phyloP scores from a whole-genome alignment of 345 rosid genomes.

The Theobroma cacao region DNA sequence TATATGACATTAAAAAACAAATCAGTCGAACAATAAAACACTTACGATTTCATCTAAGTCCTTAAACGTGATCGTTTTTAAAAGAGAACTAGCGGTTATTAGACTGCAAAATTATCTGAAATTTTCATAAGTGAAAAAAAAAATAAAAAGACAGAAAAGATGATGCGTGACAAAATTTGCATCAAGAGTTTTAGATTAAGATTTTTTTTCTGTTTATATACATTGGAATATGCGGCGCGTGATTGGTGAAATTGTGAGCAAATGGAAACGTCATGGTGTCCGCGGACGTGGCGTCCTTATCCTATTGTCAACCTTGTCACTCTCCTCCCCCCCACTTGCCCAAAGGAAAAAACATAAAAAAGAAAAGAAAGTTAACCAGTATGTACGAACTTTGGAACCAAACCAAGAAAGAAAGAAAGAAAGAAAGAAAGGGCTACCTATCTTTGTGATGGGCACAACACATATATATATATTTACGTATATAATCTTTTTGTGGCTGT shows the following conservation, averaged over 20 bases:
- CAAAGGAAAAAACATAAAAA: neutral
- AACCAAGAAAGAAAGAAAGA: no score
- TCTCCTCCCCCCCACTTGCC: neutral
- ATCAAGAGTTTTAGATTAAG: neutral
- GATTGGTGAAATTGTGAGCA: neutral
- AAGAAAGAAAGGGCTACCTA: no score
- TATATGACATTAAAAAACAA: no score
- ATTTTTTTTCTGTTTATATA: neutral
- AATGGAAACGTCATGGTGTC: constrained; percentile 15
- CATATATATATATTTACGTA: neutral
- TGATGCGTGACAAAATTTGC: neutral
- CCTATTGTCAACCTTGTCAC: constrained; percentile 13
- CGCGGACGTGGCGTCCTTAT: constrained; percentile 36
- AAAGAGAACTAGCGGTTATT: no score
- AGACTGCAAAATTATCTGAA: neutral
- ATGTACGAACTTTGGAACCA: neutral
- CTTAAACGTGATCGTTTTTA: no score
- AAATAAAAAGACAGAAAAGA: neutral
- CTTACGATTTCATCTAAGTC: no score
- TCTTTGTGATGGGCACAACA: neutral
- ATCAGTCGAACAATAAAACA: no score
- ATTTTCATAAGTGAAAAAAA: neutral
- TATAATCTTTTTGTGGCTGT: neutral
- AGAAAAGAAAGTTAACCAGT: no score
- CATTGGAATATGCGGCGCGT: neutral